Evolutionary conservation across 768 basidiomycete species (phyloP), one percentile per base, ranked within the genome.

Genomic region (Panaeolus cyanescens): DNA sequence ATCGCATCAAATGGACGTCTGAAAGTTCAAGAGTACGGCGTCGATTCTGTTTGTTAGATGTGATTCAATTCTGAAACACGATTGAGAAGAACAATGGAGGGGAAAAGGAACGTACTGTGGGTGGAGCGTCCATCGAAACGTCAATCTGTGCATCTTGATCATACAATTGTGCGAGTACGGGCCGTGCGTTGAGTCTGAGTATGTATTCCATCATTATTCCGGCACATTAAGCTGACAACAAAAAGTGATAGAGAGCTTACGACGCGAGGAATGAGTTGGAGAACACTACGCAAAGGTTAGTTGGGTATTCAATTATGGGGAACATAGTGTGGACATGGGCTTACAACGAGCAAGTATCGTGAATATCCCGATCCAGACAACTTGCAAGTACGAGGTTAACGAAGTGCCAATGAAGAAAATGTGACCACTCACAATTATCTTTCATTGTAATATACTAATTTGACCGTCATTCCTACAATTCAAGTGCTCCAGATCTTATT

Each of bases 351-450:
- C 59, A 13, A 63, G 59, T 5, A 68, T 57, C 13, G 64, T 59
- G 32, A 68, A 64, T 30, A 65, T 40, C 15, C 62, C 65, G 32
- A 68, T 63, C 67, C 67, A 67, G 34, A 65, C 56, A 56, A 67
- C 67, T 68, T 42, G 31, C 17, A 36, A 33, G 34, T 55, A n/a
- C n/a, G 22, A 50, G 30, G 25, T 50, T 28, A 28, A 20, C 25
- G 45, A 50, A 28, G 45, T 50, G 45, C 30, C 12, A 25, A 13
- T 22, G 4, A 50, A 3, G 15, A 28, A 28, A 28, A 28, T 8
- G 13, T 25, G 13, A 53, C 19, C 17, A 25, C 56, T 34, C 30
- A 50, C 45, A 28, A 13, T 50, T 50, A 50, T 50, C 3, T 13
- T 50, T 50, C 45, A 50, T 50, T 28, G 22, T 25, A 28, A 50